phyloP scores from a whole-genome alignment of 2,329 filamentous ascomycete genomes.

The Drechmeria coniospora region DNA sequence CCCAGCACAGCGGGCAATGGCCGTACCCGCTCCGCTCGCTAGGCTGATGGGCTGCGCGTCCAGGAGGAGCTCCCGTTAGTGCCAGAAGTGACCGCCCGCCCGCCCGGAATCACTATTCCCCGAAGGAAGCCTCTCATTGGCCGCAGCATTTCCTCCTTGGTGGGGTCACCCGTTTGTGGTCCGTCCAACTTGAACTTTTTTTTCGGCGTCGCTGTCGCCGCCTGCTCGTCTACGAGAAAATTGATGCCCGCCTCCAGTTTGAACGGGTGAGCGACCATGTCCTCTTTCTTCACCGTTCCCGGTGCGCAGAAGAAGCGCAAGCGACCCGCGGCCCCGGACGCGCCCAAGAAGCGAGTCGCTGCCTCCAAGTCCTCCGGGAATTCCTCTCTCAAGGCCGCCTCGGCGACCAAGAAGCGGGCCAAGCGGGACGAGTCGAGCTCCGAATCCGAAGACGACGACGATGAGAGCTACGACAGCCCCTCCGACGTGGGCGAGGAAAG shows the following conservation, averaged over 20 bases:
- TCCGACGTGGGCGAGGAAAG: conserved; percentile 30
- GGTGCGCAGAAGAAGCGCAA: conserved; percentile 86
- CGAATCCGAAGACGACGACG: conserved; percentile 61
- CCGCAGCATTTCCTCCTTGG: neutral
- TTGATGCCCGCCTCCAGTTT: conserved; percentile 1
- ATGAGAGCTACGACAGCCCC: conserved; percentile 27
- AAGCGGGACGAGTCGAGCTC: conserved; percentile 66
- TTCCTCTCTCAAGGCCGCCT: conserved; percentile 23
- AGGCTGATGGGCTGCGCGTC: conserved; percentile 25
- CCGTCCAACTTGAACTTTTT: conserved; percentile 23
- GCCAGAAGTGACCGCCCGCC: conserved; percentile 19
- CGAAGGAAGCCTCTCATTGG: conserved; percentile 12
- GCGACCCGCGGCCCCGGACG: conserved; percentile 39
- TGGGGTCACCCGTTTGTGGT: conserved; percentile 8
- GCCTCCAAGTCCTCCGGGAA: conserved; percentile 28
- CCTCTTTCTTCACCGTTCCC: conserved; percentile 88
- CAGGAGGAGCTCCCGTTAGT: conserved; percentile 13
- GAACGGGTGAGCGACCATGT: conserved; percentile 41
- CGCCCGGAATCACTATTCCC: conserved; percentile 16
- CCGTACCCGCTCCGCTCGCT: too few relatives aligned
- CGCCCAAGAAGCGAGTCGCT: conserved; percentile 44
- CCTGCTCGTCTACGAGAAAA: conserved; percentile 6
- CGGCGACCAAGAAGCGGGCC: conserved; percentile 29
- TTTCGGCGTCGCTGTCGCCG: conserved; percentile 12
- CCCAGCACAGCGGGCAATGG: too few relatives aligned